Evolutionary conservation across 2,329 filamentous ascomycete genomes (phyloP), one percentile per base, ranked within the genome.

Genomic region (Blumeria hordei): DNA sequence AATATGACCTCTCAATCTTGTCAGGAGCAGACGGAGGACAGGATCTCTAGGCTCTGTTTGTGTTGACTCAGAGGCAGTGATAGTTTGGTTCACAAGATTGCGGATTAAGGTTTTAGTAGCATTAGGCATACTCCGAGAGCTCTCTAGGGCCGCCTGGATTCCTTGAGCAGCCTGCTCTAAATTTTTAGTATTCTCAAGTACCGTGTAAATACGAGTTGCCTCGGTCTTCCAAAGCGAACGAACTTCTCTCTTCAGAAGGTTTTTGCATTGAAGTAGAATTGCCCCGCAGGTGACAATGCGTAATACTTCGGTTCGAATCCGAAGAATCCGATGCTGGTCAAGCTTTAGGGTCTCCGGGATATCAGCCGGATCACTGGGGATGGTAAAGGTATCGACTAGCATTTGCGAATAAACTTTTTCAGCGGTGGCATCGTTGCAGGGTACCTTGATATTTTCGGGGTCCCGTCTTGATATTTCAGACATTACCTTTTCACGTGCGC

Each of bases 261-360:
- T 90, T 70, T 92, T 92, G 66, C 81, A 83, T 54, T 87, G 86
- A 12, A 90, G 69, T 33, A 88, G 70, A 51, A 90, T 81, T 0
- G 84, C 81, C 1, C 82, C 83, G 3, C 83, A 76, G 0, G 83
- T 83, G 21, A 85, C 76, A 61, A 90, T 81, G 47, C 78, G 75
- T 49, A 81, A 68, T 0, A 78, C 72, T 56, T 78, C 71, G 32
- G 69, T 66, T 8, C 78, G 75, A 51, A 78, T 73, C 21, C 72
- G 71, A 2, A 69, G 67, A 44, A 86, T 75, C 14, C 85, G 81
- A 54, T 73, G 74, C 43, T 71, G 65, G 61, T 92, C 85, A 1
- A 90, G 74, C 12, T 72, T 71, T 18, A 92, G 74, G 57, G 85
- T 88, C 64, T 90, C 85, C 0, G 85, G 85, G 1, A 86, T 69